These are phyloP conservation scores for Irpex lacteus DNA, from an alignment of 1,284 basidiomycete genomes.

Conservation along the genomic window DNA sequence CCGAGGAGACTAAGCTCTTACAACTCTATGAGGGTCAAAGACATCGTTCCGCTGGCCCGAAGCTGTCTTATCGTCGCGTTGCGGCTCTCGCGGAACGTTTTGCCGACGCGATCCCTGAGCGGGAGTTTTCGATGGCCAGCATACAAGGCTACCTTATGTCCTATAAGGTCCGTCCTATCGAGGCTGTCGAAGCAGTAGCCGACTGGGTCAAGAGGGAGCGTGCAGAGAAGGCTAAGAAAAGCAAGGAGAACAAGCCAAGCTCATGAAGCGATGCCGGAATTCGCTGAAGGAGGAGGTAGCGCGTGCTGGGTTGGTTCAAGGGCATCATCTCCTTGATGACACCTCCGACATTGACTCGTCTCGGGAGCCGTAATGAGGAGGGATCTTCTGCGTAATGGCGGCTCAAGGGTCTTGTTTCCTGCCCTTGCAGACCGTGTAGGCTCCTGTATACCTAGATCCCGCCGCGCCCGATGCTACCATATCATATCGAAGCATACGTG, in stretches of 20 bases:
- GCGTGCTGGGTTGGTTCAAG: too few species aligned
- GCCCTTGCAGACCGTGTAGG: too few species aligned
- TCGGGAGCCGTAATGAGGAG: too few species aligned
- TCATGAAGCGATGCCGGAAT: neutral
- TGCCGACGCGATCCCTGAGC: conserved; percentile 54
- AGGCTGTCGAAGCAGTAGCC: conserved; percentile 42
- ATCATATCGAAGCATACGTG: too few species aligned
- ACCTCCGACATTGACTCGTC: too few species aligned
- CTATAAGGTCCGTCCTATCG: conserved; percentile 59
- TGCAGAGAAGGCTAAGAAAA: conserved; percentile 18
- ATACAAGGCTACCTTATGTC: conserved; percentile 76
- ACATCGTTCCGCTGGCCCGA: conserved; percentile 32
- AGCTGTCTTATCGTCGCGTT: conserved; percentile 33
- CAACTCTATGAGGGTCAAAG: conserved; percentile 26
- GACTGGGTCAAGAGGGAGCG: conserved; percentile 28
- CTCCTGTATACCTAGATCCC: too few species aligned
- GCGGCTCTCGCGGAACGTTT: conserved; percentile 55
- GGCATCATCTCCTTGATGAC: too few species aligned
- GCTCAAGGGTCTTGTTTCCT: too few species aligned
- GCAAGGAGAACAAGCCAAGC: neutral
- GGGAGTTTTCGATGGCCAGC: conserved; percentile 69
- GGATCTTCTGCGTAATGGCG: too few species aligned
- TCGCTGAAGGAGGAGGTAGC: neutral
- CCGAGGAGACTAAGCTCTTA: conserved; percentile 1
- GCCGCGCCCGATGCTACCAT: too few species aligned